These are phyloP conservation scores for Kockiozyma suomiensis DNA, from an alignment of 805 yeast species.

Conservation along the genomic window DNA sequence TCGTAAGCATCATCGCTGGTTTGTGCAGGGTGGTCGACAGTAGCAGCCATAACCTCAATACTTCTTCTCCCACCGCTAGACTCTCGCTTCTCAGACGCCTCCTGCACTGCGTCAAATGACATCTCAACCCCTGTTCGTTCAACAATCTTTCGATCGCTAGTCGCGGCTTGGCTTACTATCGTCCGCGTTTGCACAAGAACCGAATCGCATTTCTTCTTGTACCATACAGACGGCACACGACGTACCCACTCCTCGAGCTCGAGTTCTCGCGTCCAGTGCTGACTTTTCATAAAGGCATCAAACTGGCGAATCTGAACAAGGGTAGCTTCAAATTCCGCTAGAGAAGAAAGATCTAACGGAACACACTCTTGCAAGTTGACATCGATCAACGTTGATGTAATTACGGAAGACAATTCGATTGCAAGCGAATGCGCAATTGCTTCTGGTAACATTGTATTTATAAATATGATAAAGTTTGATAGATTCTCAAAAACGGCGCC, in stretches of 20 bases:
- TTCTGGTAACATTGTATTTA: slow-evolving; percentile 16
- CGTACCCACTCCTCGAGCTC: slow-evolving; percentile 28
- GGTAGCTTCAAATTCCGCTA: slow-evolving; percentile 13
- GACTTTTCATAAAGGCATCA: slow-evolving; percentile 15
- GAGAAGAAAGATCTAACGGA: slow-evolving; percentile 14
- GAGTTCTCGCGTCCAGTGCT: slow-evolving; percentile 13
- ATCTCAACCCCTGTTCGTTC: slow-evolving; percentile 21
- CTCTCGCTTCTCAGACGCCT: neutral
- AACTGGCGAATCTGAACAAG: slow-evolving; percentile 13
- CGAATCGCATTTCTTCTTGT: slow-evolving; percentile 28
- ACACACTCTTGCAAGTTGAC: slow-evolving; percentile 12
- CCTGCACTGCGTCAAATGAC: slow-evolving; percentile 16
- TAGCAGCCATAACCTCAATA: neutral
- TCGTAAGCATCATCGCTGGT: slow-evolving; percentile 19
- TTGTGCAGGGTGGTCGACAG: neutral
- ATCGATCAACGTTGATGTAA: slow-evolving; percentile 22
- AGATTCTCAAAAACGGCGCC: slow-evolving; percentile 4
- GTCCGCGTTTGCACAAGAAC: slow-evolving; percentile 13
- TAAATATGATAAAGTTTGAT: slow-evolving; percentile 10
- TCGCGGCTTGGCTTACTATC: slow-evolving; percentile 16
- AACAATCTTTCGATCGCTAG: slow-evolving; percentile 27
- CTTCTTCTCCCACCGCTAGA: slow-evolving; percentile 1
- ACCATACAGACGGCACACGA: slow-evolving; percentile 32
- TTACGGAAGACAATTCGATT: slow-evolving; percentile 15
- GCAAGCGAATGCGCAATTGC: slow-evolving; percentile 14